Evolutionary conservation across 768 basidiomycete species (phyloP).

Genomic region (Auriscalpium vulgare): DNA sequence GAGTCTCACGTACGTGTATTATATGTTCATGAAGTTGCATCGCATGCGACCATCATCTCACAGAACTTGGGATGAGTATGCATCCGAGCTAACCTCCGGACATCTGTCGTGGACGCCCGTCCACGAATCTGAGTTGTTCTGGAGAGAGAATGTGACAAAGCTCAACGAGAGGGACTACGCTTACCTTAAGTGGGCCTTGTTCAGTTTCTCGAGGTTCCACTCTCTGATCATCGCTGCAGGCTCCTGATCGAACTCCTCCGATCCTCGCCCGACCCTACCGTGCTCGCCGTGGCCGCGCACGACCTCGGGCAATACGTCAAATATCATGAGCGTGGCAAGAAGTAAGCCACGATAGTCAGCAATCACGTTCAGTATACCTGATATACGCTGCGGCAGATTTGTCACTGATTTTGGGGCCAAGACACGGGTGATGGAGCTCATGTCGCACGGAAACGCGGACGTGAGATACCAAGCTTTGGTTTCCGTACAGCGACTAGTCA

Average conservation of each 20-base stretch:
- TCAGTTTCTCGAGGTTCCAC: neutral
- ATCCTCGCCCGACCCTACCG: slow-evolving; percentile 61
- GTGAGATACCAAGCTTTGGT: slow-evolving; percentile 90
- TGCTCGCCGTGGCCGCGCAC: slow-evolving; percentile 87
- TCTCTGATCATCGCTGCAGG: slow-evolving; percentile 33
- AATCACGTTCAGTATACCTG: no score
- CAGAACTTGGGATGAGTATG: slow-evolving; percentile 96
- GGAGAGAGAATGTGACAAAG: slow-evolving; percentile 89
- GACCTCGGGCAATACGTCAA: slow-evolving; percentile 94
- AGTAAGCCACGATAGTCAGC: slow-evolving; percentile 38
- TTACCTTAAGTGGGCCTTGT: slow-evolving; percentile 60
- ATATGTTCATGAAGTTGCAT: neutral
- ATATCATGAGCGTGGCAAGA: slow-evolving; percentile 86
- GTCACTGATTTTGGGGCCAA: slow-evolving; percentile 86
- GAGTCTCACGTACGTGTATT: slow-evolving; percentile 69
- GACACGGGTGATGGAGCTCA: slow-evolving; percentile 81
- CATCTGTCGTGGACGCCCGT: slow-evolving; percentile 94
- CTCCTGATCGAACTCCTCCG: slow-evolving; percentile 64
- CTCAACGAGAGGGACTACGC: slow-evolving; percentile 80
- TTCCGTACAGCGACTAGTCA: slow-evolving; percentile 86
- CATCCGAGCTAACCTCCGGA: slow-evolving; percentile 81
- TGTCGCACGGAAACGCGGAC: slow-evolving; percentile 82
- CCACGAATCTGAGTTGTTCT: slow-evolving; percentile 95
- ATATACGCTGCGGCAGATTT: slow-evolving; percentile 34
- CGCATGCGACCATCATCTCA: neutral